Evolutionary conservation across 83 land plant species (phyloP).

Genomic region (Thuja plicata): DNA sequence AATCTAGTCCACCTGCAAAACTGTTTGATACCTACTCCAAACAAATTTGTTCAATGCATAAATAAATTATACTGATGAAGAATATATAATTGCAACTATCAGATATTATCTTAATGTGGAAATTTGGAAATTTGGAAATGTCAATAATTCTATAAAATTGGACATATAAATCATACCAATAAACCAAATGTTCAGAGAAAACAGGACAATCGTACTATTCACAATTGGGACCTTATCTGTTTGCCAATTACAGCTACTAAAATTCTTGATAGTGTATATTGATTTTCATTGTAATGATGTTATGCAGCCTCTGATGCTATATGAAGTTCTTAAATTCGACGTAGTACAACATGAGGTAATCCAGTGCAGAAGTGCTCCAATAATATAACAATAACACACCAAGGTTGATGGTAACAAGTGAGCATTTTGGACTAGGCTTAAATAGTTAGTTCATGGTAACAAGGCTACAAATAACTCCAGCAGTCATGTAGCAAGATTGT

Average conservation of each 20-base stretch:
- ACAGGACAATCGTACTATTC: not conserved
- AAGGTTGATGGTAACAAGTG: not conserved
- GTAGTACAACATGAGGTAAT: not conserved
- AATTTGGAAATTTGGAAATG: not conserved
- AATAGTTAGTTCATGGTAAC: not conserved
- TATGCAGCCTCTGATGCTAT: not conserved
- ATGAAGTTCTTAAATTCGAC: not conserved
- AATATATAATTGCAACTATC: too few relatives aligned
- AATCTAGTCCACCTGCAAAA: too few relatives aligned
- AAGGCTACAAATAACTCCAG: not conserved
- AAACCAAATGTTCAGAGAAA: not conserved
- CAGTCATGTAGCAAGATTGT: not conserved
- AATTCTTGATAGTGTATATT: not conserved
- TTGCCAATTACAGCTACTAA: not conserved
- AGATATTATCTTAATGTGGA: too few relatives aligned
- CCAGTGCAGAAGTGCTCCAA: not conserved
- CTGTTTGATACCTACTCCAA: too few relatives aligned
- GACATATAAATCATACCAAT: not conserved
- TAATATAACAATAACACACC: not conserved
- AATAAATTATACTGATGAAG: too few relatives aligned
- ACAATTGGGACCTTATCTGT: not conserved
- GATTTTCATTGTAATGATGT: not conserved
- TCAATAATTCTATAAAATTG: not conserved
- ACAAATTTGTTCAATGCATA: too few relatives aligned
- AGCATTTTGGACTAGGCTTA: not conserved